Conservation (phyloP, 768 basidiomycete species). For the Lactarius evosmus region DNA sequence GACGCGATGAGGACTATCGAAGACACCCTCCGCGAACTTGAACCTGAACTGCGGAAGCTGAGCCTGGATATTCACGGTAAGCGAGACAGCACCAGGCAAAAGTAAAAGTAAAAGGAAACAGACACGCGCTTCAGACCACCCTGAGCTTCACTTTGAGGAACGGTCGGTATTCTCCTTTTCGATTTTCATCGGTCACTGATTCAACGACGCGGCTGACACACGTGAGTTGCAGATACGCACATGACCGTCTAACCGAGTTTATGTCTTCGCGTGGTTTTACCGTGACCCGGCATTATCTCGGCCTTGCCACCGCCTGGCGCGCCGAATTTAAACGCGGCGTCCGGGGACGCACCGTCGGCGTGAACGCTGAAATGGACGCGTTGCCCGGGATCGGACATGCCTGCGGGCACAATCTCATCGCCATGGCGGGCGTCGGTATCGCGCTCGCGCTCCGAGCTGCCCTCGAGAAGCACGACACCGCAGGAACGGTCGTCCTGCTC, state of each 20-base stretch:
- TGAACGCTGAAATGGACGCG: slow-evolving; percentile 78
- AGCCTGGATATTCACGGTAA: slow-evolving; percentile 73
- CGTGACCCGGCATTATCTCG: slow-evolving; percentile 69
- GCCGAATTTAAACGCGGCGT: slow-evolving; percentile 62
- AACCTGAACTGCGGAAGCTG: slow-evolving; percentile 53
- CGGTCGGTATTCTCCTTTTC: slow-evolving; percentile 39
- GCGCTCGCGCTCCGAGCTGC: slow-evolving; percentile 73
- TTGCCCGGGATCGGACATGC: slow-evolving; percentile 57
- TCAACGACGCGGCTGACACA: background rate
- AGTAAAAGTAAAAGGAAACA: background rate
- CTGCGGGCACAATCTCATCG: slow-evolving; percentile 84
- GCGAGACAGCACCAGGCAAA: slow-evolving; percentile 25
- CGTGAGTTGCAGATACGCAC: slow-evolving; percentile 55
- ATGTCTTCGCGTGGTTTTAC: slow-evolving; percentile 65
- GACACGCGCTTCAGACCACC: slow-evolving; percentile 45
- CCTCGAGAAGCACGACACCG: slow-evolving; percentile 54
- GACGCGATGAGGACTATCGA: slow-evolving; percentile 56
- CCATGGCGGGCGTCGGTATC: slow-evolving; percentile 69
- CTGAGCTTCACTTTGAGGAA: slow-evolving; percentile 66
- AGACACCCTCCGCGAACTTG: slow-evolving; percentile 48
- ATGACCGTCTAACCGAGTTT: slow-evolving; percentile 63
- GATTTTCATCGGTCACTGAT: background rate
- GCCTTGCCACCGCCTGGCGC: slow-evolving; percentile 72
- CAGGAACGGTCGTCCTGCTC: slow-evolving; percentile 68
- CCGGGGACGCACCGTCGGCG: slow-evolving; percentile 64